Evolutionary conservation across 139 green algal species (phyloP), one percentile per base, ranked within the genome.

Genomic region (Volvox africanus): DNA sequence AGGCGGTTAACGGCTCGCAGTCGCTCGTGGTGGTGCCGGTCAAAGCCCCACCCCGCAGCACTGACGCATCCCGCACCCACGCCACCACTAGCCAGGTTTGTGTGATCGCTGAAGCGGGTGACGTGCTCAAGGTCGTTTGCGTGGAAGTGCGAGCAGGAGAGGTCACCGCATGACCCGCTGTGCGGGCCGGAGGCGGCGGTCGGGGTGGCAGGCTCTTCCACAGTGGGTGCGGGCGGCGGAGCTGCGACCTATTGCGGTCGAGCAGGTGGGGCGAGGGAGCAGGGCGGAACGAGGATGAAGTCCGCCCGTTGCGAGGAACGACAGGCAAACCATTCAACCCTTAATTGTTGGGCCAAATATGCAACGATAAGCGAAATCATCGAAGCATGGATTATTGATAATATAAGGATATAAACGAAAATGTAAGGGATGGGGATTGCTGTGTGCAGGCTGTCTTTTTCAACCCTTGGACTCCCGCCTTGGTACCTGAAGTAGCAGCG

Each of bases 141-240:
- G 22, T 69, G 79, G 37, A 37, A 44, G 81, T 87, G 81, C 17
- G 30, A 1, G 30, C n/a, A 44, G 61, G 33, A 36, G 0, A 89
- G 36, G 36, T 89, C 68, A 28, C 20, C 67, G 83, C 36, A 80
- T 2, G 83, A 89, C 35, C 12, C 69, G n/a, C 0, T 17, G 30
- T 62, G 6, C 13, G 69, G 69, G 3, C 71, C 67, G 33, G 35
- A 30, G 69, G 68, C 69, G 68, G 37, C 69, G 1, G 85, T 82
- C 26, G 84, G 84, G 13, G 84, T 89, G 36, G 85, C 18, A 0
- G 85, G 85, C 85, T 89, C 69, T 21, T 89, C 85, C 18, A 82
- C 85, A 6, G 37, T 68, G 33, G 33, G 13, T 13, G 24, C 68
- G 26, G 28, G 12, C 1, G 67, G 65, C 6, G 67, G 22, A n/a